These are phyloP conservation scores for Aspergillus fumigatiaffinis DNA, from an alignment of 2,329 filamentous ascomycete genomes.

Conservation along the genomic window DNA sequence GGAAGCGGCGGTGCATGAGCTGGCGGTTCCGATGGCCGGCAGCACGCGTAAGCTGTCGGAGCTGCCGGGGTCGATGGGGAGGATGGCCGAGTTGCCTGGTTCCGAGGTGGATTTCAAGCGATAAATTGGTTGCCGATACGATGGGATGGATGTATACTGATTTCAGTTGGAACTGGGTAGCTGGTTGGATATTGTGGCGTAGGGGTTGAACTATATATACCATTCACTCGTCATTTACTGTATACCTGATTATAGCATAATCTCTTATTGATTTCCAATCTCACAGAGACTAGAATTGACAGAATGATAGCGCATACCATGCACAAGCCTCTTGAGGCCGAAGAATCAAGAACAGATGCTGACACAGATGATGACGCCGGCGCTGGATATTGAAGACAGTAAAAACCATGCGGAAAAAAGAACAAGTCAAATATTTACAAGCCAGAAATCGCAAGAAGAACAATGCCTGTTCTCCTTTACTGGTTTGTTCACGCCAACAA, in stretches of 20 bases:
- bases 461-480: neutral
- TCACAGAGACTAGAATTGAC: neutral
- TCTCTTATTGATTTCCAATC: neutral
- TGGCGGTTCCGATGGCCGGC: neutral
- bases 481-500: neutral
- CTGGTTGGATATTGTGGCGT: too few species aligned
- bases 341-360: neutral
- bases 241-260: neutral
- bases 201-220: too few species aligned
- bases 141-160: neutral
- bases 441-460: neutral
- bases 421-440: neutral
- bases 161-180: neutral
- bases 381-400: slow-evolving; percentile 3
- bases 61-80: neutral
- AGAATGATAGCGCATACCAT: neutral
- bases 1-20: slow-evolving; percentile 5
- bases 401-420: slow-evolving; percentile 1
- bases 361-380: slow-evolving; percentile 1
- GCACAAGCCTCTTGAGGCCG: neutral
- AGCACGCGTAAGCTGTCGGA: neutral
- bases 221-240: neutral
- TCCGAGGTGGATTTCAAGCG: neutral
- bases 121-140: neutral
- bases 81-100: slow-evolving; percentile 3